Evolutionary conservation across 306 rosid genomes (phyloP).

Genomic region (Castanea crenata): DNA sequence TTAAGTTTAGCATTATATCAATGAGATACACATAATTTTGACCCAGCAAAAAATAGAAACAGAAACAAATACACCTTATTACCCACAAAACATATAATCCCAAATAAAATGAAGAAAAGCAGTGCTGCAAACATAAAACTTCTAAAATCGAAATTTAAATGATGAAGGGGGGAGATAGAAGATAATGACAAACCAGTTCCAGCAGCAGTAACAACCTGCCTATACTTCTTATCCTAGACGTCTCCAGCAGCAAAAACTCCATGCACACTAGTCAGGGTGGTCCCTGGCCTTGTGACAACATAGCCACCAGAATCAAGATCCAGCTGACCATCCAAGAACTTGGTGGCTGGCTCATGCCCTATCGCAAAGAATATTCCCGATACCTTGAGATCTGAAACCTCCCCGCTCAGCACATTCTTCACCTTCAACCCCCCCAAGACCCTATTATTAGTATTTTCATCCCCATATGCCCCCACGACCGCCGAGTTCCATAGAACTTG

Average conservation of each 20-base stretch:
- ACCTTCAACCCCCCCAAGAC: conserved; percentile 69
- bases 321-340: conserved; percentile 72
- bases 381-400: conserved; percentile 65
- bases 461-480: conserved; percentile 64
- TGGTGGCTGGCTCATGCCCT: conserved; percentile 85
- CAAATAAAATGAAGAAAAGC: too few species aligned
- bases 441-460: conserved; percentile 22
- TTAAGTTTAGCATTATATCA: too few species aligned
- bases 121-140: too few species aligned
- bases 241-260: conserved; percentile 94
- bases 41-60: too few species aligned
- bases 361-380: conserved; percentile 77
- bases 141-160: neutral
- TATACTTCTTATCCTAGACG: conserved; percentile 89
- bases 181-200: conserved; percentile 51
- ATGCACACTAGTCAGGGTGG: conserved; percentile 55
- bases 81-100: too few species aligned
- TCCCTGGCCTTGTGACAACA: conserved; percentile 60
- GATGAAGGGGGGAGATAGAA: neutral
- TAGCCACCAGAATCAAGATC: conserved; percentile 69
- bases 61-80: too few species aligned
- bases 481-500: conserved; percentile 65
- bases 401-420: conserved; percentile 50
- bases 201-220: conserved; percentile 92
- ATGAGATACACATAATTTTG: too few species aligned